Evolutionary conservation across 768 basidiomycete species (phyloP), one percentile per base, ranked within the genome.

Genomic region (Lentinula boryana): DNA sequence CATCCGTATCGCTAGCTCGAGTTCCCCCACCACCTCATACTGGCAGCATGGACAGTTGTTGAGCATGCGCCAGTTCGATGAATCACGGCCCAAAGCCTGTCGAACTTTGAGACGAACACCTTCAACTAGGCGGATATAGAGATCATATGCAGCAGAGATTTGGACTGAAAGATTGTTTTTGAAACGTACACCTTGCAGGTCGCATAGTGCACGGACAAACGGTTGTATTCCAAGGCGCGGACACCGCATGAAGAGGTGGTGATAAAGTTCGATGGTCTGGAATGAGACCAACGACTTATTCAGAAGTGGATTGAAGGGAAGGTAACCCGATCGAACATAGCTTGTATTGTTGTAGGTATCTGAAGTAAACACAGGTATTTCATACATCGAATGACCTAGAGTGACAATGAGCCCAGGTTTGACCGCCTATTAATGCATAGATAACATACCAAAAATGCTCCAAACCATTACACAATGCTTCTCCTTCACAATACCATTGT

Each of bases 221-320:
- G 64, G 62, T 44, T 71, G 67, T 2, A 68, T 61, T 1, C 64
- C 62, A 5, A 67, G 63, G 15, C 64, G 64, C 0, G 66, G 70
- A 18, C 56, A 61, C 15, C 54, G 56, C 1, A 60, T 31, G 12
- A 36, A 62, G 1, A 50, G 16, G 6, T 63, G 23, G 31, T 60
- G 62, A 27, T 35, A 66, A 2, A 61, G 23, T 12, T 66, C 58
- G 2, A 66, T 21, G 5, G 61, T 52, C 5, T 54, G 52, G 7
- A 59, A 35, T 0, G 66, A 54, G 35, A 66, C 18, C 10, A 12
- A 5, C 0, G 18, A 13, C 21, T 31, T 13, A 50, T 50, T 13
- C 23, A 12, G 12, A 9, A 50, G 49, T 5, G 49, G 49, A 27
- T 13, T 16, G 27, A 27, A 27, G 4, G 49, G 49, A 16, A 50